Evolutionary conservation across 352 stramenopile species (phyloP).

Genomic region (Elongisporangium prolatum): DNA sequence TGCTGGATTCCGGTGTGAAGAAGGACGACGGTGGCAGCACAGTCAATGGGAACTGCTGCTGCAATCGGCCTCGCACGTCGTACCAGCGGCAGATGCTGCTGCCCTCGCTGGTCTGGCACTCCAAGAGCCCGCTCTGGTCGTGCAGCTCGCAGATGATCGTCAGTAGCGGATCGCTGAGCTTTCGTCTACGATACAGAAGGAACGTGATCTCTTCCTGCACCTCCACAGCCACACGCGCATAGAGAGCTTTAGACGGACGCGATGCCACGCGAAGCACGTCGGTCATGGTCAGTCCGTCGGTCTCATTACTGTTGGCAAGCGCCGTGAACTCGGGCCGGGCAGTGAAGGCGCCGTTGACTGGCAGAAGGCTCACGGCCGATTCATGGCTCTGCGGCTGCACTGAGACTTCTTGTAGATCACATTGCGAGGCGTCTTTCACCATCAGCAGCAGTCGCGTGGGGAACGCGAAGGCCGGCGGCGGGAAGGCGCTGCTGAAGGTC

Average conservation of each 20-base stretch:
- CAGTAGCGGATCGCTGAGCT: background rate
- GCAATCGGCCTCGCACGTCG: constrained; percentile 15
- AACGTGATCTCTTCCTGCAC: constrained; percentile 21
- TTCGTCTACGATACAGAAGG: constrained; percentile 20
- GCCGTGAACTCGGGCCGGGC: constrained; percentile 42
- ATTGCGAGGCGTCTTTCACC: constrained; percentile 20
- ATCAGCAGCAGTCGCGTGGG: constrained; percentile 29
- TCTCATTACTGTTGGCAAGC: constrained; percentile 14
- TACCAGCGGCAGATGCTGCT: constrained; percentile 51
- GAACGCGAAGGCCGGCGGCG: constrained; percentile 30
- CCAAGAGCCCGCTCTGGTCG: constrained; percentile 8
- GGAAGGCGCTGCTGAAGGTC: constrained; percentile 26
- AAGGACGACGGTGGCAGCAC: constrained; percentile 39
- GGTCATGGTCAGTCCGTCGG: constrained; percentile 17
- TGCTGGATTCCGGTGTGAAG: constrained; percentile 9
- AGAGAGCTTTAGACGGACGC: constrained; percentile 31
- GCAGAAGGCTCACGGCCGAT: constrained; percentile 15
- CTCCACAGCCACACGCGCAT: constrained; percentile 34
- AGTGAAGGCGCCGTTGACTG: constrained; percentile 34
- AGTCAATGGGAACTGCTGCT: constrained; percentile 58
- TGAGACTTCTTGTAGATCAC: constrained; percentile 15
- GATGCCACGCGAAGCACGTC: constrained; percentile 40
- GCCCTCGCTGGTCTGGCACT: background rate
- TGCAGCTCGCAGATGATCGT: background rate
- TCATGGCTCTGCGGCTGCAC: constrained; percentile 1